Conservation (phyloP, 2,329 filamentous ascomycete genomes). For the Pseudogymnoascus destructans region DNA sequence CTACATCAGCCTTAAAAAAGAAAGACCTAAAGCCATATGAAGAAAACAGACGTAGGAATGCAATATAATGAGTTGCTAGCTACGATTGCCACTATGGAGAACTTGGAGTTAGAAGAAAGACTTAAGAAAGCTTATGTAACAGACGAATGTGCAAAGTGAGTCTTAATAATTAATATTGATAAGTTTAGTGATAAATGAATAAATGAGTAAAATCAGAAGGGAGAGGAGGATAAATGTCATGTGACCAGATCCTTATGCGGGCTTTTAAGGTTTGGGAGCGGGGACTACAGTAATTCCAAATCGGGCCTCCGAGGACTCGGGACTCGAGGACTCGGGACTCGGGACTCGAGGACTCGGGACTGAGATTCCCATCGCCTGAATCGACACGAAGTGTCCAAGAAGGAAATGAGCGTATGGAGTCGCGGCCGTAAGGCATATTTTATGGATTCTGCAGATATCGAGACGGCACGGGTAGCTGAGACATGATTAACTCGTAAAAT, state of each 20-base stretch:
- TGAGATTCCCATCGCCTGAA: neutral
- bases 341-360: neutral
- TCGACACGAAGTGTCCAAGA: conserved; percentile 1
- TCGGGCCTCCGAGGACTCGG: conserved; percentile 2
- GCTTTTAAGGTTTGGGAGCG: conserved; percentile 5
- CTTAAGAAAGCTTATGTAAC: too few relatives aligned
- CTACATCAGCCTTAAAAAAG: too few relatives aligned
- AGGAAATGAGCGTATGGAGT: neutral
- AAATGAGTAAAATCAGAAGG: neutral
- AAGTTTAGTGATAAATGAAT: too few relatives aligned
- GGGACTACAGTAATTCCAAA: neutral
- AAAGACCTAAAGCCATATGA: too few relatives aligned
- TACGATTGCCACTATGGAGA: too few relatives aligned
- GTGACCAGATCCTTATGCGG: neutral
- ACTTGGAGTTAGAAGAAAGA: too few relatives aligned
- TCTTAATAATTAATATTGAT: neutral
- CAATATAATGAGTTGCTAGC: too few relatives aligned
- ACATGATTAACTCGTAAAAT: neutral
- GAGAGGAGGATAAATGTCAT: neutral
- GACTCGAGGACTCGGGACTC: too few relatives aligned
- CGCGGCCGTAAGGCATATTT: neutral
- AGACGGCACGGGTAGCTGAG: neutral
- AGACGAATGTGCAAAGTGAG: too few relatives aligned
- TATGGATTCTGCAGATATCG: neutral
- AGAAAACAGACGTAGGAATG: too few relatives aligned